These are phyloP conservation scores for Plasmodium vinckei DNA, from an alignment of 169 alveolate genomes.

Conservation along the genomic window DNA sequence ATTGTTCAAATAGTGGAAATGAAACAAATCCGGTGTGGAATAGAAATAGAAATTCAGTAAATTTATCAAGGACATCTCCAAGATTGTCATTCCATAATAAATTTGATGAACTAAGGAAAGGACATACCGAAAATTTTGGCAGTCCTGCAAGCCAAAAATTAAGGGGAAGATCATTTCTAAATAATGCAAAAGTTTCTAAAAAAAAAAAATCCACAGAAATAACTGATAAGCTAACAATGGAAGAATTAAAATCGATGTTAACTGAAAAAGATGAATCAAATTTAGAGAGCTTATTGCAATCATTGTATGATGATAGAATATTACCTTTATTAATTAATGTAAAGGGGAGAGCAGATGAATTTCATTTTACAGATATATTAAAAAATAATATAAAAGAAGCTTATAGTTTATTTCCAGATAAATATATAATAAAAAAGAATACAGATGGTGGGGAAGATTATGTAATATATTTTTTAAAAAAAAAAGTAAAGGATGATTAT, in stretches of 20 bases:
- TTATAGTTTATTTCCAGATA: constrained; percentile 79
- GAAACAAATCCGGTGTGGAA: constrained; percentile 23
- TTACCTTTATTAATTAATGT: constrained; percentile 82
- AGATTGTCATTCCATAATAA: not conserved
- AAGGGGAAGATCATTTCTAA: not conserved
- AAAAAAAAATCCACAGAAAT: constrained; percentile 41
- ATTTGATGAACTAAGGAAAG: not conserved
- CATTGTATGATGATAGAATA: constrained; percentile 84
- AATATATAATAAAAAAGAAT: constrained; percentile 76
- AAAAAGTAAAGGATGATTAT: constrained; percentile 73
- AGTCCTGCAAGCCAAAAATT: not conserved
- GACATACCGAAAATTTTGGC: not conserved
- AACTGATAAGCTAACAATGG: constrained; percentile 44
- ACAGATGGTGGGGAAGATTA: constrained; percentile 76
- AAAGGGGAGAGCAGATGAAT: constrained; percentile 84
- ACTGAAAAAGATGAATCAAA: constrained; percentile 78
- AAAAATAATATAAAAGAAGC: constrained; percentile 80
- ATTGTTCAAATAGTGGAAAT: not conserved
- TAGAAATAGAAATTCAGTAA: constrained; percentile 7
- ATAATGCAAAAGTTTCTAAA: constrained; percentile 54
- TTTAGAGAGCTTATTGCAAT: constrained; percentile 77
- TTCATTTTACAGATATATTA: constrained; percentile 76
- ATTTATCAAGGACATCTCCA: not conserved
- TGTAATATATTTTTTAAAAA: constrained; percentile 77
- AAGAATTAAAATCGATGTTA: constrained; percentile 72